Base-by-base conservation (phyloP, 495 filamentous ascomycete genomes). In the Lasiosphaeria miniovina region DNA sequence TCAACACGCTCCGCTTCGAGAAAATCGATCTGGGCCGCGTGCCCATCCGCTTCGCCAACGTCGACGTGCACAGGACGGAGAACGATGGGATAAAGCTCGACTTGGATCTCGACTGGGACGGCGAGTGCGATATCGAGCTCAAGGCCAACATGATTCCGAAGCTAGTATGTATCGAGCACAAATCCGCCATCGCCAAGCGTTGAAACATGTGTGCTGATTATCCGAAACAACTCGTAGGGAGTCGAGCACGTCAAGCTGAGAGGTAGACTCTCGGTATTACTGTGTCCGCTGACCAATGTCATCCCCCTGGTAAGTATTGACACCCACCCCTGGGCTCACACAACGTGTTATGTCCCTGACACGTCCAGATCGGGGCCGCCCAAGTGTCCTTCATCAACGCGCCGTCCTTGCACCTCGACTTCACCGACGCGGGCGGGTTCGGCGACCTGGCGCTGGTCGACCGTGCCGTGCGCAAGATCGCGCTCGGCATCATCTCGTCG, bases 331-430 rank as follows among this genome's bases (percentile, higher is more conserved):
- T 8, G 5, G 15, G 6, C 8, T 1, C 17, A n/a, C 36, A 0
- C 51, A 6, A 48, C 46, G 12, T 9, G 11, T 32, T 2, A 6
- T 24, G 6, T n/a, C 15, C 32, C n/a, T n/a, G 52, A 56, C 51
- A 54, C 33, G 49, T 57, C 14, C 54, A 78, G 75, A 73, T 77
- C 55, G 76, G 76, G 33, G 76, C 76, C 4, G 68, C 67, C 6
- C 76, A 79, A 63, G 65, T 77, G 0, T 59, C 75, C 56, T 79
- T 79, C 65, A 72, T 79, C 66, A 76, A 79, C 65, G 67, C 65
- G 6, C 75, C 76, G 24, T 65, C 57, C 32, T 66, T 79, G 40
- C 67, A 73, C 36, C 62, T 79, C 31, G 59, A 68, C 63, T 79
- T 70, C 61, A 77, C 76, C 46, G 73, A 75, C 57, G 75, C 72